Evolutionary conservation across 2,329 filamentous ascomycete genomes (phyloP).

Genomic region (Fusarium mexicanum): DNA sequence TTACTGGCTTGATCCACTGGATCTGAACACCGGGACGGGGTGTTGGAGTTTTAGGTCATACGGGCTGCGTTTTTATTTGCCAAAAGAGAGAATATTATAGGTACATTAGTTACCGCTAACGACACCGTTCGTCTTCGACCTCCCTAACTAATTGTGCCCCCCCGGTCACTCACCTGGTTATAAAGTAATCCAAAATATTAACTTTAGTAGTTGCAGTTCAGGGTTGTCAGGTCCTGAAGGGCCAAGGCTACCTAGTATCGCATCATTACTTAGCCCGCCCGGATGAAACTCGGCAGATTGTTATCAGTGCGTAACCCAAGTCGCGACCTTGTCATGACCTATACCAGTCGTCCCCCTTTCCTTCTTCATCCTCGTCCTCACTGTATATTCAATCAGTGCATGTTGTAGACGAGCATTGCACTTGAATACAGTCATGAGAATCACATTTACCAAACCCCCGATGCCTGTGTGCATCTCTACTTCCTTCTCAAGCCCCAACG

Average conservation of each 20-base stretch:
- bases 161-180: background rate
- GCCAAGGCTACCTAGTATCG: constrained; percentile 2
- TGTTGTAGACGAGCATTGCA: constrained; percentile 28
- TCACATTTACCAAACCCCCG: background rate
- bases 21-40: constrained; percentile 37
- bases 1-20: constrained; percentile 39
- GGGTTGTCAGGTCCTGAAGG: background rate
- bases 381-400: constrained; percentile 34
- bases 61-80: constrained; percentile 32
- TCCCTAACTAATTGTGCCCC: background rate
- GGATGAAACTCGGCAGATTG: constrained; percentile 40
- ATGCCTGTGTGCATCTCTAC: constrained; percentile 36
- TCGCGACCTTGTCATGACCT: constrained; percentile 10
- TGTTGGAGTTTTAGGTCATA: constrained; percentile 43
- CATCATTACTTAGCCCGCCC: constrained; percentile 40
- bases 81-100: constrained; percentile 24
- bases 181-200: background rate
- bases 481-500: constrained; percentile 61
- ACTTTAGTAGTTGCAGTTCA: background rate
- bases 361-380: constrained; percentile 15
- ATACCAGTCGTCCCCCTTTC: constrained; percentile 27
- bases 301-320: constrained; percentile 29
- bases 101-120: background rate
- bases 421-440: constrained; percentile 37
- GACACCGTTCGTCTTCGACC: constrained; percentile 5